Evolutionary conservation across 108 stramenopile genomes (phyloP).

Genomic region (Epipyxis sp.): DNA sequence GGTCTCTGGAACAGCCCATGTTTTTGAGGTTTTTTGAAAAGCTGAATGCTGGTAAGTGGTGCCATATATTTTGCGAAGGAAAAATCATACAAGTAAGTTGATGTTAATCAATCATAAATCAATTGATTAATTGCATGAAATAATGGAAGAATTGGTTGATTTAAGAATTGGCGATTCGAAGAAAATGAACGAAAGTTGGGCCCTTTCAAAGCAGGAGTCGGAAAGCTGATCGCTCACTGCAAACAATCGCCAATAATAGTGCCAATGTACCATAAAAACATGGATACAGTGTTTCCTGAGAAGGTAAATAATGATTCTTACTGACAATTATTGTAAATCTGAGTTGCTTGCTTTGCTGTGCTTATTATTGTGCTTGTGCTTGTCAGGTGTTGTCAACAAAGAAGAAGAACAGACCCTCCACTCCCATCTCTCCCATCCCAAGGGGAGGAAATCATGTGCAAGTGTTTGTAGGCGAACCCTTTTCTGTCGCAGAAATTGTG

Average conservation of each 20-base stretch:
- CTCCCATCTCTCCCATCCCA: background rate
- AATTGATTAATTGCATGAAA: too few relatives aligned
- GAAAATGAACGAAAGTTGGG: constrained; percentile 37
- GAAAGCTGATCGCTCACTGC: constrained; percentile 22
- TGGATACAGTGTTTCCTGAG: constrained; percentile 41
- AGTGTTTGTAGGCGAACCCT: background rate
- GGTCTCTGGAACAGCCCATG: constrained; percentile 1
- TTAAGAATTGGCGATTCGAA: constrained; percentile 47
- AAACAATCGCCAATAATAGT: constrained; percentile 39
- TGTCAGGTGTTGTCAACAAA: too few relatives aligned
- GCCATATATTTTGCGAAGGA: background rate
- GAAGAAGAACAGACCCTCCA: background rate
- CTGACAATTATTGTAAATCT: too few relatives aligned
- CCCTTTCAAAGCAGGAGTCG: constrained; percentile 25
- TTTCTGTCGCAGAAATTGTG: background rate
- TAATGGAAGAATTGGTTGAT: too few relatives aligned
- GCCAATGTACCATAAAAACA: constrained; percentile 47
- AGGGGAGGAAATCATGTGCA: background rate
- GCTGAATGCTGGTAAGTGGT: constrained; percentile 16
- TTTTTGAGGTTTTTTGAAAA: constrained; percentile 40
- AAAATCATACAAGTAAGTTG: too few relatives aligned
- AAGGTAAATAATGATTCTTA: background rate
- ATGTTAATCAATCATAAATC: too few relatives aligned
- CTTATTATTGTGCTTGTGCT: too few relatives aligned
- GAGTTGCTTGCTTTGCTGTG: too few relatives aligned